Evolutionary conservation across 225 moss, liverwort and hornwort genomes (phyloP).

Genomic region (Marchantia paleacea): DNA sequence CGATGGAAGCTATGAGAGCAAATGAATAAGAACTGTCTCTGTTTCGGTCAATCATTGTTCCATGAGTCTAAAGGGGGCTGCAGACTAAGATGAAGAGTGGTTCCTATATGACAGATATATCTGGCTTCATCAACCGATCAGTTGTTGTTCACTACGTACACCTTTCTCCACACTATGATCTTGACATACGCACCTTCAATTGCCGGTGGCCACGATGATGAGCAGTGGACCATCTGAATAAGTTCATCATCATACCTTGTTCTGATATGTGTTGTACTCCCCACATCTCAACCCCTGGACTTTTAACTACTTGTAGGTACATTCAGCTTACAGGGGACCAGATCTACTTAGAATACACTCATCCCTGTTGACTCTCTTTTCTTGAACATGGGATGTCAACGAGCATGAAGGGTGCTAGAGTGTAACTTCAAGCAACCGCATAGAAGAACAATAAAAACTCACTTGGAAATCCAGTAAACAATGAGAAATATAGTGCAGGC

Average conservation of each 20-base stretch:
- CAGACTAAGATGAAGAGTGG: slow-evolving; percentile 4
- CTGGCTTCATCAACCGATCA: neutral
- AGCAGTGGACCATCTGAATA: slow-evolving; percentile 20
- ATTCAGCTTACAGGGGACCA: slow-evolving; percentile 5
- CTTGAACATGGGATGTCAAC: slow-evolving; percentile 20
- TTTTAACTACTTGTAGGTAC: slow-evolving; percentile 12
- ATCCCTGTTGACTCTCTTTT: slow-evolving; percentile 22
- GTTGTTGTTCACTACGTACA: neutral
- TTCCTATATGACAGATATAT: neutral
- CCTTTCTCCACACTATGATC: slow-evolving; percentile 2
- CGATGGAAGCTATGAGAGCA: neutral
- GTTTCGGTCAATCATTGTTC: neutral
- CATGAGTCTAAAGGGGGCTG: neutral
- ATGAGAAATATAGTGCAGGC: slow-evolving; percentile 82
- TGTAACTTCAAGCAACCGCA: slow-evolving; percentile 16
- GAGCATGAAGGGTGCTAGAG: slow-evolving; percentile 11
- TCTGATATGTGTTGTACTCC: slow-evolving; percentile 9
- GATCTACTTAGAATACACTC: slow-evolving; percentile 30
- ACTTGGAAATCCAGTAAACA: slow-evolving; percentile 94
- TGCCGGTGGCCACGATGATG: neutral
- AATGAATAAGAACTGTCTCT: neutral
- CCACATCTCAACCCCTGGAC: slow-evolving; percentile 18
- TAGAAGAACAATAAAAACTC: slow-evolving; percentile 26
- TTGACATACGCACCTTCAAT: slow-evolving; percentile 11
- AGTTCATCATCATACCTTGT: slow-evolving; percentile 23